Percentiles rank a stretch among this genome's conserved stretches.
Evolutionary conservation across 75 land plant species (phyloP).

Genomic region (Ceratopteris richardii): DNA sequence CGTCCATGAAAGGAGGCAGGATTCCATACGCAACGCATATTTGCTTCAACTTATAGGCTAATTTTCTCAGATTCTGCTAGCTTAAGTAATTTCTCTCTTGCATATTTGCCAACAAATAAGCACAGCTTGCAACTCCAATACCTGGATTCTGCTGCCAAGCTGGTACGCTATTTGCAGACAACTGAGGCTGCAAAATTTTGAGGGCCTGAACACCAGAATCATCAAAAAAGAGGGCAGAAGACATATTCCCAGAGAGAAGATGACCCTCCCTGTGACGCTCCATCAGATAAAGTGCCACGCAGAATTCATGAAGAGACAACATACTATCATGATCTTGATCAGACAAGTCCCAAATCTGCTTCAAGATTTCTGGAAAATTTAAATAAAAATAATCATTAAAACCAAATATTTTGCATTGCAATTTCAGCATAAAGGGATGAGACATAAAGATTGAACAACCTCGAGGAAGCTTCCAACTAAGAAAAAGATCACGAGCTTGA

Average conservation of each 20-base stretch:
- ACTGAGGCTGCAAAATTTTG: constrained; percentile 7
- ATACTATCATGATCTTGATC: constrained; percentile 39
- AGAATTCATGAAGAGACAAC: constrained; percentile 41
- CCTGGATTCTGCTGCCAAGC: constrained; percentile 28
- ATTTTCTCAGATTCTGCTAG: too few relatives aligned
- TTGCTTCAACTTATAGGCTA: too few relatives aligned
- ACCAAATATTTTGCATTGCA: neutral
- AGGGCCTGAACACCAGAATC: constrained; percentile 1
- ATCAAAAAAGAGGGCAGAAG: neutral
- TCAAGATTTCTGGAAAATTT: constrained; percentile 27
- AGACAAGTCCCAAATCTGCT: constrained; percentile 41
- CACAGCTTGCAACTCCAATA: too few relatives aligned
- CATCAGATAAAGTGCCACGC: constrained; percentile 38
- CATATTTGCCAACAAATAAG: too few relatives aligned
- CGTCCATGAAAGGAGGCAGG: too few relatives aligned
- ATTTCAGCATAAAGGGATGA: too few relatives aligned
- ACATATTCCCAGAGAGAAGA: constrained; percentile 11
- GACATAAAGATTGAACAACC: too few relatives aligned
- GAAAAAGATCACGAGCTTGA: constrained; percentile 75
- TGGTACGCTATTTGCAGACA: constrained; percentile 8
- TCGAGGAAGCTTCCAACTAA: constrained; percentile 90
- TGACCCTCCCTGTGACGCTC: constrained; percentile 37
- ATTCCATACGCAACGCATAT: too few relatives aligned
- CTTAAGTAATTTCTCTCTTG: too few relatives aligned
- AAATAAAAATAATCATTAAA: neutral